phyloP scores from a whole-genome alignment of 306 rosid genomes.

The Datisca glomerata region DNA sequence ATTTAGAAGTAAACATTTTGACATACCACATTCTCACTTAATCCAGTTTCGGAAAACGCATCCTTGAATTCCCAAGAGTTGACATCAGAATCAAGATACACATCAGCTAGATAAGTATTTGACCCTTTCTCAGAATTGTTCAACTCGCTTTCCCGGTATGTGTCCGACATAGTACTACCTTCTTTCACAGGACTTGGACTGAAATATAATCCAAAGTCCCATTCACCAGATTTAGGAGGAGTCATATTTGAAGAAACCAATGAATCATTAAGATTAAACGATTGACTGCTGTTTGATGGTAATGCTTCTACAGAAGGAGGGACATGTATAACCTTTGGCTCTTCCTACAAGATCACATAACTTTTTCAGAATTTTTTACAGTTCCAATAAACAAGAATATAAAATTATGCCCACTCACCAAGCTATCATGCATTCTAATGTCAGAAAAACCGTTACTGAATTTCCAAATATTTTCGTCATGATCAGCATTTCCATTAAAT shows the following conservation, averaged over 20 bases:
- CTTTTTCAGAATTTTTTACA: conserved; percentile 3
- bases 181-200: conserved; percentile 5
- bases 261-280: not conserved
- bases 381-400: not conserved
- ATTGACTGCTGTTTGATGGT: not conserved
- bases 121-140: conserved; percentile 17
- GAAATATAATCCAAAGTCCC: conserved; percentile 11
- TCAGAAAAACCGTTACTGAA: conserved; percentile 30
- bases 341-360: conserved; percentile 16
- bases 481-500: conserved; percentile 11
- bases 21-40: too few species aligned
- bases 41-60: conserved; percentile 24
- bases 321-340: conserved; percentile 7
- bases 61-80: conserved; percentile 29
- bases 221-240: conserved; percentile 13
- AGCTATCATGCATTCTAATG: conserved; percentile 25
- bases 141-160: conserved; percentile 8
- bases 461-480: conserved; percentile 27
- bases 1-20: too few species aligned
- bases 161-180: not conserved
- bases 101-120: conserved; percentile 19
- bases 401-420: conserved; percentile 9
- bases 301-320: conserved; percentile 8
- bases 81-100: conserved; percentile 19
- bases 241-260: conserved; percentile 5